Base-by-base conservation (phyloP, 108 stramenopile species). In the Fragilaria radians region DNA sequence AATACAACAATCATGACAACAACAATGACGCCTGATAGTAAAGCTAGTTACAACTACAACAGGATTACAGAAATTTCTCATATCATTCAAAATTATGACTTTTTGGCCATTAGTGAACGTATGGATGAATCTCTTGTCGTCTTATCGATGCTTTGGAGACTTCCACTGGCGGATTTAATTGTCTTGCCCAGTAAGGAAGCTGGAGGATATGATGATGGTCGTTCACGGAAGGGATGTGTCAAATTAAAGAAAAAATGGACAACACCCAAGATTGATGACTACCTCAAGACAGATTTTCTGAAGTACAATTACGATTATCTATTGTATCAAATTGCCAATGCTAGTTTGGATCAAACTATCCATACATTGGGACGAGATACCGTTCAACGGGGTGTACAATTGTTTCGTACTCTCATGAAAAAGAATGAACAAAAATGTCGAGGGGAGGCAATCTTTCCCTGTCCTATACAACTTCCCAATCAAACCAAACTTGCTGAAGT, bases 41-140 rank as follows among this genome's bases (percentile, higher is more conserved):
- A 51, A 5, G 42, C 42, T 45, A 18, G 42, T 45, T 17, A 45
- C 42, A n/a, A n/a, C n/a, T n/a, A n/a, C n/a, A n/a, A n/a, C n/a
- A 42, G 36, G 14, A 7, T 11, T 7, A 4, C 49, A 1, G 57
- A 73, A 3, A 73, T 57, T 5, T 2, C 54, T 5, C 28, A 42
- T 17, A 65, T 78, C n/a, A 28, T 81, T 0, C 28, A 71, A 19
- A 59, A 63, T 5, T 77, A 81, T 62, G 73, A 81, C 48, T 81
- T 81, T 61, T 60, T 81, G 46, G 80, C 48, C 11, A 49, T 81
- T 1, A 67, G 54, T 23, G 75, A 77, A 67, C 72, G 80, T 25
- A 52, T 81, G 45, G 76, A 77, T 28, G 79, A 80, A 54, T 70
- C 68, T 1, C n/a, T 76, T 4, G 79, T 72, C 25, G 79, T 48